Evolutionary conservation across 257 asterid species (phyloP).

Genomic region (Plantago major): DNA sequence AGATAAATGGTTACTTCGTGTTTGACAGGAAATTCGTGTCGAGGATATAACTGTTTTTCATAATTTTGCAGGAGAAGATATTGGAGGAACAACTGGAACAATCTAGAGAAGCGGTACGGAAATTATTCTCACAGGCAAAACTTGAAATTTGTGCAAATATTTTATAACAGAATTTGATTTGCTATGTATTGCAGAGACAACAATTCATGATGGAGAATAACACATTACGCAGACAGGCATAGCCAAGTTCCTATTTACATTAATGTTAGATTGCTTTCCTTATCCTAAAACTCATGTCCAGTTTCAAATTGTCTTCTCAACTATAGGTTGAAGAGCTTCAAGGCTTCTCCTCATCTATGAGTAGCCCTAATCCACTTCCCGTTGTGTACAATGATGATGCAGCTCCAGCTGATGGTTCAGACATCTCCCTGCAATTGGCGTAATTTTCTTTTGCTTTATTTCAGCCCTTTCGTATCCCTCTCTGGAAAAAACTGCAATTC

Average conservation of each 20-base stretch:
- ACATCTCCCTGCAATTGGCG: slow-evolving; percentile 41
- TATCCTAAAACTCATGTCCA: background rate
- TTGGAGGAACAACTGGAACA: slow-evolving; percentile 28
- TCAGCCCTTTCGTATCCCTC: background rate
- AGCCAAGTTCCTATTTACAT: slow-evolving; percentile 11
- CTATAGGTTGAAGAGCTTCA: slow-evolving; percentile 43
- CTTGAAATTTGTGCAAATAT: background rate
- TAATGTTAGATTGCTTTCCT: slow-evolving; percentile 14
- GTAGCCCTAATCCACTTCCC: slow-evolving; percentile 19
- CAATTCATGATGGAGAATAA: slow-evolving; percentile 44
- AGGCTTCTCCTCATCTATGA: slow-evolving; percentile 18
- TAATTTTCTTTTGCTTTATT: slow-evolving; percentile 11
- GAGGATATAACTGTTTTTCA: background rate
- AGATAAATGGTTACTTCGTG: background rate
- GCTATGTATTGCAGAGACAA: slow-evolving; percentile 40
- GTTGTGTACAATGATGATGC: slow-evolving; percentile 31
- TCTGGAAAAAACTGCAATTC: too few species aligned
- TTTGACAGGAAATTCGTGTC: background rate
- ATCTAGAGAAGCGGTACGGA: slow-evolving; percentile 38
- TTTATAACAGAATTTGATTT: background rate
- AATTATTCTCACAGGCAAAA: background rate
- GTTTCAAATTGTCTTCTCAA: slow-evolving; percentile 15
- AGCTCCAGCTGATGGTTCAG: slow-evolving; percentile 46
- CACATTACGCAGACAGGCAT: slow-evolving; percentile 46
- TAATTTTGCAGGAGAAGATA: slow-evolving; percentile 33